Conservation (phyloP, 495 filamentous ascomycete genomes). For the Rhypophila decipiens region DNA sequence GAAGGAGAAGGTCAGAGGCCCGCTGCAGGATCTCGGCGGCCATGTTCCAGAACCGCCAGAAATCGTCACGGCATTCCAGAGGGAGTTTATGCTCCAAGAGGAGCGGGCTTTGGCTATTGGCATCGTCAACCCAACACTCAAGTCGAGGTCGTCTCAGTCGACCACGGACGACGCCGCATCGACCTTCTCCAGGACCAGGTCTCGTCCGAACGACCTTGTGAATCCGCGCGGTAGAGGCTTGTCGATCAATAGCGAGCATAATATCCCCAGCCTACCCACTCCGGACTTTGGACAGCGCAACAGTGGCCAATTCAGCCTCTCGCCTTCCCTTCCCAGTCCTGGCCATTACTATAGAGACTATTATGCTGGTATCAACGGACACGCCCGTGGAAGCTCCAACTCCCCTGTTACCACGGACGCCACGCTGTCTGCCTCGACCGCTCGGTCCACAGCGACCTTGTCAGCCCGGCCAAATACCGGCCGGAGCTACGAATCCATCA, state of each 20-base stretch:
- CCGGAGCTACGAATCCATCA: slow-evolving; percentile 43
- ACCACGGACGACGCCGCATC: slow-evolving; percentile 37
- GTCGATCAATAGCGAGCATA: slow-evolving; percentile 57
- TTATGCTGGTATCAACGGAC: slow-evolving; percentile 35
- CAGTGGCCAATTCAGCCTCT: slow-evolving; percentile 50
- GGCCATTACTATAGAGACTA: slow-evolving; percentile 45
- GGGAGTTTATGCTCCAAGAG: slow-evolving; percentile 61
- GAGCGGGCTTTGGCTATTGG: slow-evolving; percentile 42
- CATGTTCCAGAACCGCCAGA: slow-evolving; percentile 60
- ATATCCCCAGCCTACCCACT: slow-evolving; percentile 55
- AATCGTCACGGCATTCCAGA: slow-evolving; percentile 64
- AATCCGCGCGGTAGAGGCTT: slow-evolving; percentile 43
- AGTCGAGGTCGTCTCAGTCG: slow-evolving; percentile 38
- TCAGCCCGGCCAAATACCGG: slow-evolving; percentile 43
- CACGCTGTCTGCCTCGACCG: slow-evolving; percentile 21
- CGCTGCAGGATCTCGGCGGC: slow-evolving; percentile 55
- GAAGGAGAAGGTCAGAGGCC: slow-evolving; percentile 69
- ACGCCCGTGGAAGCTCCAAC: slow-evolving; percentile 29
- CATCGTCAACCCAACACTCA: slow-evolving; percentile 41
- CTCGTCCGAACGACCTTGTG: slow-evolving; percentile 31
- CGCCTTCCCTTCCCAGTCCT: slow-evolving; percentile 44
- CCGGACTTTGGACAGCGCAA: slow-evolving; percentile 51
- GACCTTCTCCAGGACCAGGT: slow-evolving; percentile 30
- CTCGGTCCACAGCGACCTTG: slow-evolving; percentile 23
- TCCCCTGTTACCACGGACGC: slow-evolving; percentile 39